A percentile compares a stretch with the other conserved stretches of the same genome.
These are phyloP conservation scores for Ricinus communis DNA, from an alignment of 345 rosid species.

Conservation along the genomic window DNA sequence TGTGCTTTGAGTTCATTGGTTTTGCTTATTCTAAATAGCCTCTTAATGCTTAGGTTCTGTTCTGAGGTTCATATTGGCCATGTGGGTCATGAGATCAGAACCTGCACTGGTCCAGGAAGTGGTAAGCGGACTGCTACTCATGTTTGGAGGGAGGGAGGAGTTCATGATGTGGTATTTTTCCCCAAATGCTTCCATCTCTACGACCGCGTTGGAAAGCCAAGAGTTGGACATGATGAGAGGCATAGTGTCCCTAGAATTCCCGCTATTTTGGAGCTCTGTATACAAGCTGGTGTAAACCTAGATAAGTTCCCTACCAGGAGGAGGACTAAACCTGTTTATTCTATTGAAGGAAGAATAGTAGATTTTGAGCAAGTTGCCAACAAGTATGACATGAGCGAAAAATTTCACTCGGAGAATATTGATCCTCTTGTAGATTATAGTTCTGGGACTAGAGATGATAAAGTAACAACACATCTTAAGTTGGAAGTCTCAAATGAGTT, in stretches of 20 bases:
- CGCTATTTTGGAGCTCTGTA: conserved; percentile 78
- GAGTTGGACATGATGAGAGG: conserved; percentile 68
- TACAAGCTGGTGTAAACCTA: conserved; percentile 78
- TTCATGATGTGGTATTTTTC: conserved; percentile 51
- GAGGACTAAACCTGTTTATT: conserved; percentile 78
- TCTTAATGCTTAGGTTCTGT: conserved; percentile 15
- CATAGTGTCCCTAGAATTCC: conserved; percentile 49
- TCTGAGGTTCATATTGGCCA: conserved; percentile 20
- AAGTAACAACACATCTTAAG: conserved; percentile 3
- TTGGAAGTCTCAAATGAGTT: conserved; percentile 18
- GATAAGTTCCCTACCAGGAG: conserved; percentile 63
- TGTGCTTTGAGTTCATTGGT: not conserved
- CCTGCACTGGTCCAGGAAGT: conserved; percentile 72
- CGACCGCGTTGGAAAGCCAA: conserved; percentile 82
- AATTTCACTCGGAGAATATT: not conserved
- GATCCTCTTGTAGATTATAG: conserved; percentile 9
- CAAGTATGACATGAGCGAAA: conserved; percentile 18
- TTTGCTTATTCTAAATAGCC: conserved; percentile 3
- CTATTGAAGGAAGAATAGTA: conserved; percentile 80
- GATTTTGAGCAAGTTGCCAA: conserved; percentile 57
- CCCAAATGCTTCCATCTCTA: conserved; percentile 77
- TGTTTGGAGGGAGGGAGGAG: conserved; percentile 73
- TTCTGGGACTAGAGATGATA: conserved; percentile 16
- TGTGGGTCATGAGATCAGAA: conserved; percentile 73
- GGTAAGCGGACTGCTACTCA: conserved; percentile 68